A percentile compares a stretch with the other conserved stretches of the same genome.
phyloP scores from a whole-genome alignment of 2,329 filamentous ascomycete genomes.

The Stenocarpella maydis region DNA sequence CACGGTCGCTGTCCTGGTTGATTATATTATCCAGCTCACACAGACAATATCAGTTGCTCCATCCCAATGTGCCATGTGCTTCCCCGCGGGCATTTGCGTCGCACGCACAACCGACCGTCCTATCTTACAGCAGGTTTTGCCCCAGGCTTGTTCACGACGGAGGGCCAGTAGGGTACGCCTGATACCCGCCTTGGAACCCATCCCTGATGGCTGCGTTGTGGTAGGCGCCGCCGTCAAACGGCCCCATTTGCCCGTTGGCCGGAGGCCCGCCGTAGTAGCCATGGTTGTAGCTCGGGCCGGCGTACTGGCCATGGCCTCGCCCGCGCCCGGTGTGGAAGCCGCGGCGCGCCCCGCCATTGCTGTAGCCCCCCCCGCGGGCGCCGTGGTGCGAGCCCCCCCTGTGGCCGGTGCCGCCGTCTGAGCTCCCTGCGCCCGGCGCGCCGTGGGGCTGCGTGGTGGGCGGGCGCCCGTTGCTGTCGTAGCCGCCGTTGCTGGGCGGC shows the following conservation, averaged over 20 bases:
- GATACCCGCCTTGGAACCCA: constrained; percentile 7
- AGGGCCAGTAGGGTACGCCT: constrained; percentile 18
- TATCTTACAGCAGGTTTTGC: background rate
- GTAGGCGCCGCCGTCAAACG: background rate
- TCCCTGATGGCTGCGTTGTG: constrained; percentile 10
- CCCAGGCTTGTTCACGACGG: background rate
- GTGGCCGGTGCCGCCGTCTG: background rate
- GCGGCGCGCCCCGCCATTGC: constrained; percentile 16
- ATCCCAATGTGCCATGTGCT: background rate
- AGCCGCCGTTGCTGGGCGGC: constrained; percentile 32
- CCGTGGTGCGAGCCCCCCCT: constrained; percentile 23
- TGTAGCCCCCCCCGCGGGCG: constrained; percentile 6
- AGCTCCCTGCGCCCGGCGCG: background rate
- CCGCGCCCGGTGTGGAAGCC: constrained; percentile 26
- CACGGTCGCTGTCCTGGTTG: too few species aligned
- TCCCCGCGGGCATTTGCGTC: background rate
- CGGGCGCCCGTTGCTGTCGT: background rate
- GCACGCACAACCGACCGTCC: background rate
- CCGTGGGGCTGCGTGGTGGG: background rate
- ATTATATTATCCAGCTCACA: too few species aligned
- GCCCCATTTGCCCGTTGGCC: constrained; percentile 11
- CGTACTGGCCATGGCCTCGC: constrained; percentile 20
- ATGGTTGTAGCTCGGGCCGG: background rate
- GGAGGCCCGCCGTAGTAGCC: constrained; percentile 19
- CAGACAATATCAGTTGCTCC: background rate